A percentile compares a stretch with the other conserved stretches of the same genome.
Conservation (phyloP, 1,284 basidiomycete genomes). For the Marasmius sp. region DNA sequence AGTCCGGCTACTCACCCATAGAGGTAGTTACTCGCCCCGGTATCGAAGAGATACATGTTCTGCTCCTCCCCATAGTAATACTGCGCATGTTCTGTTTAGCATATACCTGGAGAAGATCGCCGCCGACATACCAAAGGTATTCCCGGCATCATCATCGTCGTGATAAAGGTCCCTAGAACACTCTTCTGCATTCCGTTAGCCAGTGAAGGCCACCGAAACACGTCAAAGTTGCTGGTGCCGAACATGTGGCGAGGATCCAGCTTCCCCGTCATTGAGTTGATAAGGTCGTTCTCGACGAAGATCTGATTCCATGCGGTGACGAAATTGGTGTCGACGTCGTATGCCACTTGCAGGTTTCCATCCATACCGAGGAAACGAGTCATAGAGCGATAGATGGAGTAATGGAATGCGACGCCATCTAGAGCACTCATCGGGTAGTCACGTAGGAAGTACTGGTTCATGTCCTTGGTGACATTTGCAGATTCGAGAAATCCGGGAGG, state of each 20-base stretch:
- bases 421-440: slow-evolving; percentile 60
- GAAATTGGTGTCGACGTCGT: slow-evolving; percentile 80
- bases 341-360: slow-evolving; percentile 85
- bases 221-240: slow-evolving; percentile 89
- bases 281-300: slow-evolving; percentile 83
- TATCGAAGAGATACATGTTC: slow-evolving; percentile 82
- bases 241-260: slow-evolving; percentile 88
- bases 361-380: slow-evolving; percentile 90
- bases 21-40: slow-evolving; percentile 83
- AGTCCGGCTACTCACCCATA: slow-evolving; percentile 57
- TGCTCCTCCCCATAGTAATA: slow-evolving; percentile 89
- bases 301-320: slow-evolving; percentile 87
- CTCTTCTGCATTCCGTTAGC: slow-evolving; percentile 79
- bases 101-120: neutral
- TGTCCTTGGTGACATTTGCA: slow-evolving; percentile 57
- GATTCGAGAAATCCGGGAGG: slow-evolving; percentile 69
- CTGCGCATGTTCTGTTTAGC: slow-evolving; percentile 32
- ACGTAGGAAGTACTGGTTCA: slow-evolving; percentile 80
- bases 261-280: slow-evolving; percentile 66
- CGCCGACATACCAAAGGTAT: slow-evolving; percentile 63
- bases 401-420: slow-evolving; percentile 86
- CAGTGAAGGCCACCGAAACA: slow-evolving; percentile 88
- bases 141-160: slow-evolving; percentile 82
- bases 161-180: slow-evolving; percentile 76
- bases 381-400: slow-evolving; percentile 85